Evolutionary conservation across 345 rosid genomes (phyloP), one percentile per base, ranked within the genome.

Genomic region (Ceriops tagal): DNA sequence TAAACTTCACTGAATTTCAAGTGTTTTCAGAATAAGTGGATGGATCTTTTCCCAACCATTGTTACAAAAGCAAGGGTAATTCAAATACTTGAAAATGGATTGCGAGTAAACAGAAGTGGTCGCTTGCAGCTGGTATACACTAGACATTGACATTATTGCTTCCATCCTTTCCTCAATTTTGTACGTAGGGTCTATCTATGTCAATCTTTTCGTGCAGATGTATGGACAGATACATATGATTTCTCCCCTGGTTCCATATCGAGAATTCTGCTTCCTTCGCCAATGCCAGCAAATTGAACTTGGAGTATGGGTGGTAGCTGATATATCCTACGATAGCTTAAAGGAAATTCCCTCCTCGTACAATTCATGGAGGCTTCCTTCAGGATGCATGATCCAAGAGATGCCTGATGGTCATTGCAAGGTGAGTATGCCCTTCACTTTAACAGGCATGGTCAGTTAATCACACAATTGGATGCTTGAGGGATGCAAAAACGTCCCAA

Each of bases 361-460:
- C 21, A 66, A 75, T 27, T 69, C 80, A 34, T 86, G 91, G 86
- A 90, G 74, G 79, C 88, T 89, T 64, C 98, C 98, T 63, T 92
- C 98, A 32, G 95, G 98, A 62, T 87, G 89, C 67, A 79, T 92
- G 82, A 87, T 92, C 61, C 82, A 81, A 62, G 80, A 81, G 7
- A 70, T 85, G 84, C 70, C 84, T 31, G 64, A 83, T 80, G 89
- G 88, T 32, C 72, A 32, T 49, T 82, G 85, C 47, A 77, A 81
- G 85, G 98, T 89, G 51, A 64, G 64, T 46, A 34, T 10, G 16
- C 19, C 10, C 26, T 26, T 59, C 46, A 37, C 64, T 43, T 43
- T 11, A 13, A 43, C 5, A 43, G 5, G 16, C 49, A 43, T 13
- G 18, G 15, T 43, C 49, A 11, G 49, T 43, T 43, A 13, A 43